Percentiles rank a stretch among this genome's conserved stretches.
Evolutionary conservation across 139 green algal species (phyloP).

Genomic region (Chlorokybus atmophyticus): DNA sequence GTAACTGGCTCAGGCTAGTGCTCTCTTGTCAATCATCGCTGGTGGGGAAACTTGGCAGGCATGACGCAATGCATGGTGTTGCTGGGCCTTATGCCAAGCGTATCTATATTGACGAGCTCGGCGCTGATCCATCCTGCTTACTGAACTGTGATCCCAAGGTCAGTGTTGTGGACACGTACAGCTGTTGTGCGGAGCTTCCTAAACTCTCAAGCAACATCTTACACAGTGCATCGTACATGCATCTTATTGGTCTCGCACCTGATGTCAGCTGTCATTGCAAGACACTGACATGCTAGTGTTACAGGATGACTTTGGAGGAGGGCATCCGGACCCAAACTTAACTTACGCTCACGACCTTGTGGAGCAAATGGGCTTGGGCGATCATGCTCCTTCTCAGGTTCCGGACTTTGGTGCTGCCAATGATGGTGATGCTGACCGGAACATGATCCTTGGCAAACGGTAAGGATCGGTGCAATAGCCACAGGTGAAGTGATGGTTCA

Average conservation of each 20-base stretch:
- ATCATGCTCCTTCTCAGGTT: slow-evolving; percentile 1
- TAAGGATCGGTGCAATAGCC: too few species aligned
- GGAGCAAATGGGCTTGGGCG: slow-evolving; percentile 23
- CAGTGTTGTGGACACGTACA: too few species aligned
- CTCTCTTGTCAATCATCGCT: too few species aligned
- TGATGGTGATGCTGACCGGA: slow-evolving; percentile 36
- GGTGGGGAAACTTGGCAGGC: too few species aligned
- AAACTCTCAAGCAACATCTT: too few species aligned
- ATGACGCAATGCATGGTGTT: slow-evolving; percentile 31
- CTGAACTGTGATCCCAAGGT: slow-evolving; percentile 31
- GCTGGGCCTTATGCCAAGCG: slow-evolving; percentile 30
- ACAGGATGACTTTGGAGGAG: slow-evolving; percentile 34
- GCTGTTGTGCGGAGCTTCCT: too few species aligned
- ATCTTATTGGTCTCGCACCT: too few species aligned
- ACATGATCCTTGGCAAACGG: slow-evolving; percentile 39
- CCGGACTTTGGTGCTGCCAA: slow-evolving; percentile 31
- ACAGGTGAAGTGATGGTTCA: too few species aligned
- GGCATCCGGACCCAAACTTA: slow-evolving; percentile 35
- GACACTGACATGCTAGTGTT: too few species aligned
- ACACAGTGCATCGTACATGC: too few species aligned
- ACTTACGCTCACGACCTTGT: slow-evolving; percentile 34
- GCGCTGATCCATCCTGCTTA: slow-evolving; percentile 8
- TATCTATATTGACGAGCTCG: slow-evolving; percentile 34
- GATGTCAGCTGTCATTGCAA: too few species aligned
- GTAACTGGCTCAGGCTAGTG: too few species aligned